A percentile compares a stretch with the other conserved stretches of the same genome.
Evolutionary conservation across 345 rosid species (phyloP).

Genomic region (Syzygium grande): DNA sequence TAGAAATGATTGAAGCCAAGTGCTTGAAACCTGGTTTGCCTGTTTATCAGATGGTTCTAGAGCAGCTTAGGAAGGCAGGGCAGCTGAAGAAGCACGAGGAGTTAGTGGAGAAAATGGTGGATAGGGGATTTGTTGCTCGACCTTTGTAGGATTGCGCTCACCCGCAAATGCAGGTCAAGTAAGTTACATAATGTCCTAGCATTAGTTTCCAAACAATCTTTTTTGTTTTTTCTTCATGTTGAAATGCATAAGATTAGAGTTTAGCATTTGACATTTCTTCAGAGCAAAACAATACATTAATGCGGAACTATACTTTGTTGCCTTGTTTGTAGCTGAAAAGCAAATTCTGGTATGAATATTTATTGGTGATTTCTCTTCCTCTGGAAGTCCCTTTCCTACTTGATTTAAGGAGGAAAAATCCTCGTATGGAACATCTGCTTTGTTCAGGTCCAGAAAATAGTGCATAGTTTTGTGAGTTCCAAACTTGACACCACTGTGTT

Average conservation of each 20-base stretch:
- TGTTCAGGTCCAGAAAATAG: not conserved
- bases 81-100: slow-evolving; percentile 91
- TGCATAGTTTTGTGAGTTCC: not conserved
- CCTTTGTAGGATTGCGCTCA: slow-evolving; percentile 26
- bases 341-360: not conserved
- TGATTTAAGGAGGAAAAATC: not conserved
- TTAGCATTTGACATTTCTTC: not conserved
- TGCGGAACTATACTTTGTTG: not conserved
- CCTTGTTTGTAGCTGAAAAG: not conserved
- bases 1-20: slow-evolving; percentile 86
- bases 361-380: not conserved
- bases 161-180: not conserved
- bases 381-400: not conserved
- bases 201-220: not conserved
- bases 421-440: not conserved
- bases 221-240: not conserved
- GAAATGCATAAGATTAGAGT: not conserved
- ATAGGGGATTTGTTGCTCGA: slow-evolving; percentile 46
- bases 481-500: not conserved
- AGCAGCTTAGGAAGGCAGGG: slow-evolving; percentile 68
- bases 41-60: slow-evolving; percentile 64
- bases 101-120: slow-evolving; percentile 82
- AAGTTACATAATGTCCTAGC: not conserved
- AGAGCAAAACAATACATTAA: not conserved
- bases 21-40: slow-evolving; percentile 59